phyloP scores from a whole-genome alignment of 176 grass and related monocot species.

The Cenchrus purpureus region DNA sequence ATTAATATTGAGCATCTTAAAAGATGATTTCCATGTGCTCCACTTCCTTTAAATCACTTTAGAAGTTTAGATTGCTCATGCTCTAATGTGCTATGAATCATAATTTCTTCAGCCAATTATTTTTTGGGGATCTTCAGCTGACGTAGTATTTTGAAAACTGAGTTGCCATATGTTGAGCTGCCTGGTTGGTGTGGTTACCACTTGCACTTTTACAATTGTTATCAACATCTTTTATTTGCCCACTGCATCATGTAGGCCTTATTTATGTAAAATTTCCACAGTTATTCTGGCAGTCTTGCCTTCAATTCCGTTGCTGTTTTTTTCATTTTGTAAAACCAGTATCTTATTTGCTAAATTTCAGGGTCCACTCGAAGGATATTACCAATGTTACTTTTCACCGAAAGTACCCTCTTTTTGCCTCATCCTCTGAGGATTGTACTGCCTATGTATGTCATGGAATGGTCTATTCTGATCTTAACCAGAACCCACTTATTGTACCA shows the following conservation, averaged over 20 bases:
- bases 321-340: not conserved
- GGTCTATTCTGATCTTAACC: slow-evolving; percentile 96
- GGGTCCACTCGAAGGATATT: slow-evolving; percentile 86
- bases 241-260: not conserved
- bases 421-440: slow-evolving; percentile 83
- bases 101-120: not conserved
- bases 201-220: not conserved
- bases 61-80: not conserved
- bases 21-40: slow-evolving; percentile 8
- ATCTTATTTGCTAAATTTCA: slow-evolving; percentile 50
- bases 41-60: not conserved
- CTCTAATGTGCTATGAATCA: not conserved
- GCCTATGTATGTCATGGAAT: slow-evolving; percentile 93
- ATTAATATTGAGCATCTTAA: not conserved
- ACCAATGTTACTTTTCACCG: slow-evolving; percentile 83
- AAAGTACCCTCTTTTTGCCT: slow-evolving; percentile 93
- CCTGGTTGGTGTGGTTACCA: not conserved
- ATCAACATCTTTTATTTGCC: not conserved
- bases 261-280: not conserved
- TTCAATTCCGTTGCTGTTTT: not conserved
- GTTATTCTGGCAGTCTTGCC: slow-evolving; percentile 6
- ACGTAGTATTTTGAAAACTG: not conserved
- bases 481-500: slow-evolving; percentile 95
- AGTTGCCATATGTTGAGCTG: slow-evolving; percentile 3
- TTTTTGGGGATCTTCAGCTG: not conserved